phyloP scores from a whole-genome alignment of 148 eudicot species.

The Rhododendron ferrugineum region DNA sequence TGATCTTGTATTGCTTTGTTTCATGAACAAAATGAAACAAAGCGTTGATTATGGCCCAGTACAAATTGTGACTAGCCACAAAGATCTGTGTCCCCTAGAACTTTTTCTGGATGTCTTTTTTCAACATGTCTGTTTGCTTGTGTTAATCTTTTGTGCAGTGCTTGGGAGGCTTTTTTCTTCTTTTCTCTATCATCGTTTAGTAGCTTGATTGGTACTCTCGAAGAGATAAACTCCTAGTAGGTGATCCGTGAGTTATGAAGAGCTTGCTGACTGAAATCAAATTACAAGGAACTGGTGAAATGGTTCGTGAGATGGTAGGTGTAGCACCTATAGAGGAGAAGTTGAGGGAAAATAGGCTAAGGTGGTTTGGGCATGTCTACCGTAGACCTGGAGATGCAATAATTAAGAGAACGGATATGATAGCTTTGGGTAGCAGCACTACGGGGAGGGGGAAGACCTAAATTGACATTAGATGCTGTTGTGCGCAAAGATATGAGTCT shows the following conservation, averaged over 20 bases:
- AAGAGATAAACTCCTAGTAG: not conserved
- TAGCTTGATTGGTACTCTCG: not conserved
- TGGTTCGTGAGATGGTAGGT: too few relatives aligned
- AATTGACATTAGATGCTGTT: too few relatives aligned
- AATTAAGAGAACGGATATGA: too few relatives aligned
- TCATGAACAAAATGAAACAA: not conserved
- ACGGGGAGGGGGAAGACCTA: too few relatives aligned
- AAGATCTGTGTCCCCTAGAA: not conserved
- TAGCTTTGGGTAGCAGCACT: too few relatives aligned
- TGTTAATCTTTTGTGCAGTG: not conserved
- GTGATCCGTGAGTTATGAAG: not conserved
- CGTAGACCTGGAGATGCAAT: too few relatives aligned
- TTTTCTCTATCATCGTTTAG: not conserved
- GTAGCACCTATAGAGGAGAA: too few relatives aligned
- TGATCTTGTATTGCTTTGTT: not conserved
- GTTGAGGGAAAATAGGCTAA: too few relatives aligned
- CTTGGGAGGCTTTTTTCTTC: not conserved
- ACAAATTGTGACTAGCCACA: not conserved
- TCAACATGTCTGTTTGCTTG: not conserved
- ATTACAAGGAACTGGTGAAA: not conserved
- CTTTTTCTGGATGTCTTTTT: not conserved
- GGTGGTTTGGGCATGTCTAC: too few relatives aligned
- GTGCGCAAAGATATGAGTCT: too few relatives aligned
- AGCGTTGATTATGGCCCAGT: not conserved
- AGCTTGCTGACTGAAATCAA: not conserved